Evolutionary conservation across 768 basidiomycete species (phyloP).

Genomic region (Amanita phalloides): DNA sequence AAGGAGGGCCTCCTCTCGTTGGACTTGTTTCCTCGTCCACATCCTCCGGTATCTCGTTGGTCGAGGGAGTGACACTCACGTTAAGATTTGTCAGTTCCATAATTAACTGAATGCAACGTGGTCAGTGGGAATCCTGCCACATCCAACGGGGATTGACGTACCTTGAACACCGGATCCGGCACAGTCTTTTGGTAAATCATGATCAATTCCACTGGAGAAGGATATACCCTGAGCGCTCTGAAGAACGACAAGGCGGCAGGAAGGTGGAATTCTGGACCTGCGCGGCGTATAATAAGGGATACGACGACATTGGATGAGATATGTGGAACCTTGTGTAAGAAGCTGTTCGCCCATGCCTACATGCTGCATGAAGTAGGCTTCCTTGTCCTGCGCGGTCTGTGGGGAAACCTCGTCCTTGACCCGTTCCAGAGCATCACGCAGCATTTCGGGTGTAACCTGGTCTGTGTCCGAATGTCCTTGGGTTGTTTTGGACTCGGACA

Average conservation of each 20-base stretch:
- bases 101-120: conserved; percentile 29
- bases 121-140: not conserved
- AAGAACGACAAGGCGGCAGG: conserved; percentile 86
- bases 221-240: conserved; percentile 90
- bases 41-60: conserved; percentile 16
- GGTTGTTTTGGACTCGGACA: conserved; percentile 38
- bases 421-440: conserved; percentile 53
- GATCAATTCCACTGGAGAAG: conserved; percentile 88
- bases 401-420: conserved; percentile 65
- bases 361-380: conserved; percentile 86
- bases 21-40: conserved; percentile 54
- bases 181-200: conserved; percentile 92
- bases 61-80: conserved; percentile 5
- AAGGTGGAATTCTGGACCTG: conserved; percentile 72
- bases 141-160: conserved; percentile 16
- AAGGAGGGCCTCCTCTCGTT: conserved; percentile 52
- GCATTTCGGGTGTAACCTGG: conserved; percentile 36
- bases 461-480: conserved; percentile 17
- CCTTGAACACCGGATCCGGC: conserved; percentile 72
- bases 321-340: conserved; percentile 50
- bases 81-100: conserved; percentile 50
- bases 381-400: conserved; percentile 61
- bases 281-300: conserved; percentile 3
- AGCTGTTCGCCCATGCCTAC: conserved; percentile 84
- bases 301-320: not conserved